Evolutionary conservation across 2,329 filamentous ascomycete genomes (phyloP), one percentile per base, ranked within the genome.

Genomic region (Periconia digitata): DNA sequence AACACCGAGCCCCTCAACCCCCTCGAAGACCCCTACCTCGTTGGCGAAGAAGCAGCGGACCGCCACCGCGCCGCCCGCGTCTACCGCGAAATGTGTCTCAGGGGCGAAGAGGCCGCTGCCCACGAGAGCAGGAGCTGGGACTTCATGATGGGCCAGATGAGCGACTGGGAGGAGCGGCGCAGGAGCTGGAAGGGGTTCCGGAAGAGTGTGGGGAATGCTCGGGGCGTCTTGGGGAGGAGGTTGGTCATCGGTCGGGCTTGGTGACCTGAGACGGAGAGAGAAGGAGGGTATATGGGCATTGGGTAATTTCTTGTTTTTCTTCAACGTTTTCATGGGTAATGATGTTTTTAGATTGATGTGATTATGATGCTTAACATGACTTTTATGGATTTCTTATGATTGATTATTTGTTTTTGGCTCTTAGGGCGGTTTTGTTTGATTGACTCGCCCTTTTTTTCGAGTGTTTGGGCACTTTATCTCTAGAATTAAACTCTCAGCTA

Each of bases 1-100:
- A 36, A 48, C 3, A 7, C 20, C n/a, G 56, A 55, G 18, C 68
- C 69, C 29, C 37, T 74, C 34, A 74, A 78, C 6, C 84, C 83
- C 2, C 74, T 85, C 16, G 85, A 89, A 68, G 85, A 88, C 55
- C 85, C 85, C 0, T 79, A 85, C 47, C 72, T 88, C 8, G 85
- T 88, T 2, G 85, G 85, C 27, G 84, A 87, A 69, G 77, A 78
- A 43, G 85, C 84, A 3, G 85, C 85, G 2, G 74, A 76, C 8
- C 69, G 76, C 52, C 83, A 84, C 7, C 75, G 82, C 37, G 70
- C 72, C n/a, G 80, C 82, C 60, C 75, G 85, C 51, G 66, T 72
- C 6, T 73, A 72, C 51, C 51, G 85, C 22, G 69, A 86, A 46
- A 68, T 79, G 37, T 72, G 76, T 49, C 34, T 61, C 42, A 40